Base-by-base conservation (phyloP, 441 rosid genomes). In the Biscutella laevigata region DNA sequence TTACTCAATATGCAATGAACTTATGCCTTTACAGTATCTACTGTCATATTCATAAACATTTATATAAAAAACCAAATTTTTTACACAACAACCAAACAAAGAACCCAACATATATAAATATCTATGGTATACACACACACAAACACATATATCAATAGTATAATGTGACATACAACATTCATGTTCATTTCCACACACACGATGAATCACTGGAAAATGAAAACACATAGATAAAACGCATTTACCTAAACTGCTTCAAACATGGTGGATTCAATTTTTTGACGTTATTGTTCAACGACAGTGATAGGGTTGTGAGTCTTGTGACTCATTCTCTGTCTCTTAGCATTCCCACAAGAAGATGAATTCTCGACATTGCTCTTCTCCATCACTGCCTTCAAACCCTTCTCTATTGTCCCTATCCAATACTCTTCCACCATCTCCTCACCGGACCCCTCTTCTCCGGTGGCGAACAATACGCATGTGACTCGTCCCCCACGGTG, bases 401-500 rank as follows among this genome's bases (percentile, higher is more conserved):
- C 98, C 63, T 91, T 94, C 67, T 91, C 87, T 52, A 91, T 83
- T 14, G 91, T 81, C 53, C 79, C 83, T 60, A 83, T 67, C 35
- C 72, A 77, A 25, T 73, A 77, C 57, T 74, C 81, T 11, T 59
- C 80, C 55, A 71, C 77, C 29, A 68, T 70, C 10, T 74, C 74
- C 26, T 58, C 69, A 10, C 66, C 66, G 7, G 61, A 52, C 43
- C 59, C 46, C 48, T 86, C 90, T 33, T 91, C 98, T 33, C 90
- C 95, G 28, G 96, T 80, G 8, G 87, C 68, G 71, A 91, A 87
- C 53, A 91, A 62, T 13, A 87, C 96, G 67, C 85, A 87, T 76
- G 78, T 91, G 19, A 85, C 86, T 2, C 96, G 82, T 4, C 98
- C 96, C 0, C 96, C 95, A 87, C 81, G 6, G 96, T 87, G 10